Conservation (phyloP, 371 early-diverging fungal genomes). For the Mucor irregularis region DNA sequence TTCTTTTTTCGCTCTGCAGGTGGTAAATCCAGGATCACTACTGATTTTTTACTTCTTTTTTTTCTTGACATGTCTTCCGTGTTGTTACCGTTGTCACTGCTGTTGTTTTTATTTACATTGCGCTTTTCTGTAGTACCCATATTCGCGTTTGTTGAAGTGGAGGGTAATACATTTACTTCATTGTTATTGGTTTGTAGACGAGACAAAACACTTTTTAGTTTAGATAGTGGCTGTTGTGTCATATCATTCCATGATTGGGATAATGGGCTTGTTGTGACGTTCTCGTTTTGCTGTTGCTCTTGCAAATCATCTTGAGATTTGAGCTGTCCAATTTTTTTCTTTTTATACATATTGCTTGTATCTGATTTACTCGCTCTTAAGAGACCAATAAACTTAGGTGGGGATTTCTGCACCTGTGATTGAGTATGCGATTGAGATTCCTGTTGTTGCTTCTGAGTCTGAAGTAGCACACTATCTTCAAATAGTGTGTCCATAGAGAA, state of each 20-base stretch:
- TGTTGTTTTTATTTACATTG: no score
- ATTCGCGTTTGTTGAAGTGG: neutral
- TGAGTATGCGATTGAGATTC: no score
- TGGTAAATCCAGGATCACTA: no score
- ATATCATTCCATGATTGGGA: slow-evolving; percentile 17
- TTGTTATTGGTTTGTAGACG: slow-evolving; percentile 9
- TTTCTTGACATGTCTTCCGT: neutral
- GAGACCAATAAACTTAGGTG: slow-evolving; percentile 7
- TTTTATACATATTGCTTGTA: neutral
- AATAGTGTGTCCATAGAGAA: slow-evolving; percentile 7
- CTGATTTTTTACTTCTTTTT: slow-evolving; percentile 1
- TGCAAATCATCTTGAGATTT: neutral
- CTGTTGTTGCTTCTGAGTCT: neutral
- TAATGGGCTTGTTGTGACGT: neutral
- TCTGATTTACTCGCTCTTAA: slow-evolving; percentile 24
- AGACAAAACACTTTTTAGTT: slow-evolving; percentile 18
- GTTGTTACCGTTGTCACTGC: neutral
- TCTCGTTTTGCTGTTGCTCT: no score
- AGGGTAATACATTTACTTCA: neutral
- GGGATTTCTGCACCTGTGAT: neutral
- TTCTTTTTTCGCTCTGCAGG: no score
- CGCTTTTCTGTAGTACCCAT: no score
- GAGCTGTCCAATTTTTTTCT: neutral
- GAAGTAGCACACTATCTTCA: neutral
- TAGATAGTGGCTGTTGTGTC: slow-evolving; percentile 6